Evolutionary conservation across 116 monocot species (phyloP).

Genomic region (Dioscorea cayenensis): DNA sequence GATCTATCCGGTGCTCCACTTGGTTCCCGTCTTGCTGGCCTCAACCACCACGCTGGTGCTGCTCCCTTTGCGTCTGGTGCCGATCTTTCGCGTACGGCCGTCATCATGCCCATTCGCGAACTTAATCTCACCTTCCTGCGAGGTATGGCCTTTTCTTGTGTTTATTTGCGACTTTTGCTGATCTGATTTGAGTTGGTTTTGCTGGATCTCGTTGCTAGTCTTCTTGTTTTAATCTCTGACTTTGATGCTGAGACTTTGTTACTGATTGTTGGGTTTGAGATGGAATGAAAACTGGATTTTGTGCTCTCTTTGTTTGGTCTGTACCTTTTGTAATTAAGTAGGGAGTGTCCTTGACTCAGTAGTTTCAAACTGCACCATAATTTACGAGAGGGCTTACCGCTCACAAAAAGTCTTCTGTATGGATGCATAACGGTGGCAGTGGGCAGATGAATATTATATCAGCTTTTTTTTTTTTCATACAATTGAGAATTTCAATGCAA

Average conservation of each 20-base stretch:
- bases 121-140: constrained; percentile 68
- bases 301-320: background rate
- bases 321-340: background rate
- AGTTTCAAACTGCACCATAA: background rate
- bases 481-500: no score
- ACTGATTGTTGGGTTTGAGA: background rate
- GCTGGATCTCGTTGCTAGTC: background rate
- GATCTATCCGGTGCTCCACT: constrained; percentile 78
- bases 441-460: no score
- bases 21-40: constrained; percentile 75
- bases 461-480: no score
- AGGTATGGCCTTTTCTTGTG: constrained; percentile 22
- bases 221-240: background rate
- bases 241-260: background rate
- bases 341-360: background rate
- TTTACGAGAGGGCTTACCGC: background rate
- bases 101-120: constrained; percentile 60
- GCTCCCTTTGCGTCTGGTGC: constrained; percentile 39
- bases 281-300: background rate
- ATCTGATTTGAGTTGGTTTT: background rate
- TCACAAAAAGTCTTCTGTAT: background rate
- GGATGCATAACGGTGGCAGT: background rate
- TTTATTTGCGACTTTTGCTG: background rate
- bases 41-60: constrained; percentile 81
- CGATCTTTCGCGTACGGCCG: constrained; percentile 79